These are phyloP conservation scores for Eucalyptus sideroxylon DNA, from an alignment of 345 rosid species.

Conservation along the genomic window DNA sequence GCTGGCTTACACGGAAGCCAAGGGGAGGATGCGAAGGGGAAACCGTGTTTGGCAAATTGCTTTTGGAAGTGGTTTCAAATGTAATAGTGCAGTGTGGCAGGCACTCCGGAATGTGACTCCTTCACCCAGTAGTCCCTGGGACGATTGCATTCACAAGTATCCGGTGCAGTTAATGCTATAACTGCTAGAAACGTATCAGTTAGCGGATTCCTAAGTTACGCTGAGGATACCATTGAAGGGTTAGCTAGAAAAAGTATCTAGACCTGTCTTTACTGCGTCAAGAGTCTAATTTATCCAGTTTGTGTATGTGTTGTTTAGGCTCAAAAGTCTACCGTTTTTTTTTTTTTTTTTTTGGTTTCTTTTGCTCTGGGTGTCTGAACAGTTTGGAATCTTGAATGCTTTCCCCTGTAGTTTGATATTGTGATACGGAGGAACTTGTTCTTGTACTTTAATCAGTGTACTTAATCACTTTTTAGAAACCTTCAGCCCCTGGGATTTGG, in stretches of 20 bases:
- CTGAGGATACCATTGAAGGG: background rate
- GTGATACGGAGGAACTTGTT: background rate
- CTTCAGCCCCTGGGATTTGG: background rate
- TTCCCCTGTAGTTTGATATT: background rate
- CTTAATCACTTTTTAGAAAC: background rate
- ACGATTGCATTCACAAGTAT: constrained; percentile 58
- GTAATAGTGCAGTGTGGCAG: constrained; percentile 84
- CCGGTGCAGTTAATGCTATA: constrained; percentile 43
- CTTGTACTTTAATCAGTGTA: background rate
- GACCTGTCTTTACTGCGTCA: background rate
- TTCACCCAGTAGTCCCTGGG: constrained; percentile 56
- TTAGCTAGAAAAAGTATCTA: background rate
- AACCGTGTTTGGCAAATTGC: constrained; percentile 89
- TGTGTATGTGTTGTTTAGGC: background rate
- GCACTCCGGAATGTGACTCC: constrained; percentile 47
- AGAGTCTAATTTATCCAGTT: background rate
- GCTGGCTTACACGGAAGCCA: constrained; percentile 71
- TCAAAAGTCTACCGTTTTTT: background rate
- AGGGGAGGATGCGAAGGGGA: constrained; percentile 76
- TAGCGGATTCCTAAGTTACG: background rate
- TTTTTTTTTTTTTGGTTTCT: background rate
- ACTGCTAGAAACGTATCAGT: background rate
- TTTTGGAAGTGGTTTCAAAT: constrained; percentile 85
- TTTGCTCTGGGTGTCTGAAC: background rate
- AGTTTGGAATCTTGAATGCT: background rate